Conservation (phyloP, 2,329 filamentous ascomycete genomes). For the Pyrenochaeta sp. region DNA sequence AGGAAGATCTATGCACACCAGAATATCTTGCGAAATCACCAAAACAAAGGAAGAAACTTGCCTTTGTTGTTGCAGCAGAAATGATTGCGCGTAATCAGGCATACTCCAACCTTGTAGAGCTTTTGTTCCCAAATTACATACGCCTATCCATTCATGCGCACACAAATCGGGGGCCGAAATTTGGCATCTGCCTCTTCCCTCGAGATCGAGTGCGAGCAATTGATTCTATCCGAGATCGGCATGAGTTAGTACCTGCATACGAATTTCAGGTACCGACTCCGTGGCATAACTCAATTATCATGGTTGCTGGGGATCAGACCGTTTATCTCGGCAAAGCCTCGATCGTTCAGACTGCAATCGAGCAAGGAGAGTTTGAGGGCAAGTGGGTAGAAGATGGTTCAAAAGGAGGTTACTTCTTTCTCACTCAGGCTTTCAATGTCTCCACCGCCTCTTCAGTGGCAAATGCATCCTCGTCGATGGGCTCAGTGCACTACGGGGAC, state of each 20-base stretch:
- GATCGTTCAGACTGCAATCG: conserved; percentile 16
- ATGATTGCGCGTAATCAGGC: conserved; percentile 53
- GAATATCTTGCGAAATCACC: conserved; percentile 9
- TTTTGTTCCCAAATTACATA: conserved; percentile 53
- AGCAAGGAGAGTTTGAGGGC: conserved; percentile 10
- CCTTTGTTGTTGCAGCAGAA: conserved; percentile 33
- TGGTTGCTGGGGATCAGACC: conserved; percentile 20
- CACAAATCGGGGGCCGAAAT: conserved; percentile 49
- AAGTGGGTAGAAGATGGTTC: conserved; percentile 12
- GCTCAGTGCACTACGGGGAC: neutral
- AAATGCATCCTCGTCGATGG: neutral
- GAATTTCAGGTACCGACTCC: conserved; percentile 46
- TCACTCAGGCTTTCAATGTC: neutral
- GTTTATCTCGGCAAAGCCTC: conserved; percentile 22
- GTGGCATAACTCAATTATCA: conserved; percentile 51
- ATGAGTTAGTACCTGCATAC: conserved; percentile 14
- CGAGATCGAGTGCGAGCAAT: conserved; percentile 30
- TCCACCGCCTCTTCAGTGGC: neutral
- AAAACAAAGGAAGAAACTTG: conserved; percentile 36
- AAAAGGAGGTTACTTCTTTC: conserved; percentile 5
- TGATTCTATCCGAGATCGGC: conserved; percentile 27
- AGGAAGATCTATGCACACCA: conserved; percentile 30
- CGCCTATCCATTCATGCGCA: conserved; percentile 57
- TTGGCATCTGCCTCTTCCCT: conserved; percentile 48
- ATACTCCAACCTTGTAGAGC: conserved; percentile 55